phyloP scores from a whole-genome alignment of 2,329 filamentous ascomycete genomes.

The Aureobasidium mangrovei region DNA sequence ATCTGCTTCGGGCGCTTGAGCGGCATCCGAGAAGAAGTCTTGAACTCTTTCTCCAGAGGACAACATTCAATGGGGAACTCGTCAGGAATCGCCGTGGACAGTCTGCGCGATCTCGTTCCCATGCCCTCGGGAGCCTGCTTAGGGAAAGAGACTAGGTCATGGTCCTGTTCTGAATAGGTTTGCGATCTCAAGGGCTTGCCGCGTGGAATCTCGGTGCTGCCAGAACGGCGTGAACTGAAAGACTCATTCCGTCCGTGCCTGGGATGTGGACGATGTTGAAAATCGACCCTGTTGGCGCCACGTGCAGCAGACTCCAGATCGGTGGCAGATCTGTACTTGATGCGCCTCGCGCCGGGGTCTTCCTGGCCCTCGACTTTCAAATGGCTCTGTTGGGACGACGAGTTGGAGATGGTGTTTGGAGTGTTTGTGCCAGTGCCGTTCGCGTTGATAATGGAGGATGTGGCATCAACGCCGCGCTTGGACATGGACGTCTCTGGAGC shows the following conservation, averaged over 20 bases:
- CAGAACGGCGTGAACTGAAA: constrained; percentile 9
- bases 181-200: neutral
- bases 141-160: constrained; percentile 4
- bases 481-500: neutral
- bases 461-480: neutral
- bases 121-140: constrained; percentile 24
- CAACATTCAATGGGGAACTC: constrained; percentile 30
- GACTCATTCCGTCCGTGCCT: constrained; percentile 8
- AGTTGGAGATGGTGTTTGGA: neutral
- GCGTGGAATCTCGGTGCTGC: constrained; percentile 10
- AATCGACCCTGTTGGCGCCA: neutral
- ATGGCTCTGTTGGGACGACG: neutral
- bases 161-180: neutral
- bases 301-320: neutral
- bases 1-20: constrained; percentile 66
- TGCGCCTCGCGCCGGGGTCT: neutral
- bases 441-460: neutral
- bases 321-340: constrained; percentile 9
- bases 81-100: constrained; percentile 25
- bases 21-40: constrained; percentile 25
- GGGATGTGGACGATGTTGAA: neutral
- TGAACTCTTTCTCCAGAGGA: constrained; percentile 33
- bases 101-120: constrained; percentile 27
- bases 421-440: neutral
- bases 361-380: neutral